Conservation (phyloP, 495 filamentous ascomycete genomes). For the Podospora pseudopauciseta region DNA sequence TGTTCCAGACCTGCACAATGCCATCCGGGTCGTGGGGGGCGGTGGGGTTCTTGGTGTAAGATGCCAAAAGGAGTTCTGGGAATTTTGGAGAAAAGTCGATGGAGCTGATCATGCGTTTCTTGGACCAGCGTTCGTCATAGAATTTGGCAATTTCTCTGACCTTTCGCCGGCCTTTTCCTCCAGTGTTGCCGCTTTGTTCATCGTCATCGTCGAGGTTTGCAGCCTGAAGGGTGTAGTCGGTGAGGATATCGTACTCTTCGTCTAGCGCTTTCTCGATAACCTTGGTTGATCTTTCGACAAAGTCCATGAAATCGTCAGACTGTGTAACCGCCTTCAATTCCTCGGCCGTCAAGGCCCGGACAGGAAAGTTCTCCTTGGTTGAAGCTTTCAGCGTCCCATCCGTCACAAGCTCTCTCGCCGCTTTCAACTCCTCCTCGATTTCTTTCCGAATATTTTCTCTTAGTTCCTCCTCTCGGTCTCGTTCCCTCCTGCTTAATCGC, state of each 20-base stretch:
- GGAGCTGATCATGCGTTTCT: constrained; percentile 92
- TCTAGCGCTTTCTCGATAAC: constrained; percentile 95
- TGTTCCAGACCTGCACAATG: constrained; percentile 94
- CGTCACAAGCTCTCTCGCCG: constrained; percentile 54
- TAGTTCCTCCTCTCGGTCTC: constrained; percentile 82
- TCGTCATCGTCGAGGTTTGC: constrained; percentile 76
- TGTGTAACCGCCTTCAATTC: constrained; percentile 88
- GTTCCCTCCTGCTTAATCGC: constrained; percentile 67
- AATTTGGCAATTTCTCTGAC: constrained; percentile 89
- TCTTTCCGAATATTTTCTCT: constrained; percentile 79
- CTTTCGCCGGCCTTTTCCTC: constrained; percentile 70
- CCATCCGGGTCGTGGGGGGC: constrained; percentile 94
- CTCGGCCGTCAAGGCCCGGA: constrained; percentile 75
- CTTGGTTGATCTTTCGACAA: constrained; percentile 92
- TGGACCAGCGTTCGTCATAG: constrained; percentile 92
- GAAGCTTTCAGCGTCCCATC: constrained; percentile 48
- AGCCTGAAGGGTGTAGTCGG: constrained; percentile 82
- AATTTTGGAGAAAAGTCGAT: constrained; percentile 94
- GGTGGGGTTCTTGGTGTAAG: constrained; percentile 94
- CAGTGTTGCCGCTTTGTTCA: constrained; percentile 65
- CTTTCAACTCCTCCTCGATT: constrained; percentile 86
- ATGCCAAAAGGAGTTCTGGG: constrained; percentile 83
- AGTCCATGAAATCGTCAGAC: constrained; percentile 89
- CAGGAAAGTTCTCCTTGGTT: constrained; percentile 62
- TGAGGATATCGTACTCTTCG: constrained; percentile 87